Conservation (phyloP, 2,329 filamentous ascomycete species). For the Aspergillus luchuensis region DNA sequence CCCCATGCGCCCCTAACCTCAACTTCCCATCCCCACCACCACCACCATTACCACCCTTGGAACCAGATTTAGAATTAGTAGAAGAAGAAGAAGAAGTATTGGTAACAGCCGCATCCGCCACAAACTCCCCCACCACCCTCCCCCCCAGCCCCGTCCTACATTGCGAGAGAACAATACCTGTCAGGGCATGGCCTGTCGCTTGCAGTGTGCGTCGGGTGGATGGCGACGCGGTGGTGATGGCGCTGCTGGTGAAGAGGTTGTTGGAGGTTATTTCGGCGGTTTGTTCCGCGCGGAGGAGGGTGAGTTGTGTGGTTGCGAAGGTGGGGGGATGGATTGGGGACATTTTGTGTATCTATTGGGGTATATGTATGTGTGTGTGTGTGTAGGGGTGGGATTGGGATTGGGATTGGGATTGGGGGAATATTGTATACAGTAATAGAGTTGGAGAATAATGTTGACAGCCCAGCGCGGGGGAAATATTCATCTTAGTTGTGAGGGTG, state of each 20-base stretch:
- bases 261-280: conserved; percentile 48
- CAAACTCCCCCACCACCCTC: conserved; percentile 83
- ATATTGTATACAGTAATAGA: too few species aligned
- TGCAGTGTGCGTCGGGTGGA: conserved; percentile 47
- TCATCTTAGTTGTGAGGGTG: too few species aligned
- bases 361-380: too few species aligned
- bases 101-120: conserved; percentile 68
- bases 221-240: conserved; percentile 43
- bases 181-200: conserved; percentile 44
- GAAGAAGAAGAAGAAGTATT: conserved; percentile 27
- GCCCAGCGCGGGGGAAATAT: too few species aligned
- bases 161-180: conserved; percentile 64
- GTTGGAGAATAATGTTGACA: too few species aligned
- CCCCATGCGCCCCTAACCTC: conserved; percentile 49
- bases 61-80: conserved; percentile 14
- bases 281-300: conserved; percentile 47
- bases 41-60: conserved; percentile 24
- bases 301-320: conserved; percentile 47
- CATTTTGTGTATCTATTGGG: not conserved
- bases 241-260: conserved; percentile 37
- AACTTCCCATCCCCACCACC: conserved; percentile 40
- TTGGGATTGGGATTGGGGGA: too few species aligned
- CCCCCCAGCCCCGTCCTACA: conserved; percentile 89
- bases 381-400: not conserved
- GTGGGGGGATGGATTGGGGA: conserved; percentile 22